A percentile compares a stretch with the other conserved stretches of the same genome.
Evolutionary conservation across 306 rosid genomes (phyloP).

Genomic region (Vigna unguiculata): DNA sequence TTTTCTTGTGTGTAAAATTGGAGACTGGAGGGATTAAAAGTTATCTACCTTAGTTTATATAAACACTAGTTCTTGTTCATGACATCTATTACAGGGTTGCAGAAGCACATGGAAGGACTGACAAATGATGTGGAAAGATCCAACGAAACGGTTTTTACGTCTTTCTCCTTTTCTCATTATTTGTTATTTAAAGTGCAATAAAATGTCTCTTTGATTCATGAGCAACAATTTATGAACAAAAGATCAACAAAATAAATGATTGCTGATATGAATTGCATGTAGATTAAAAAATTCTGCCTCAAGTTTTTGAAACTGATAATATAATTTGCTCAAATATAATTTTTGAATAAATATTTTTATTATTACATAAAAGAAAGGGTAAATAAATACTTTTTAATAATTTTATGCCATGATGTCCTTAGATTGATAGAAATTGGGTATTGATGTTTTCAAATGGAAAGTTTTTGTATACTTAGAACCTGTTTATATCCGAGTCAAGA

Average conservation of each 20-base stretch:
- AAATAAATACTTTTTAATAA: too few relatives aligned
- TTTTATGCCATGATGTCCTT: too few relatives aligned
- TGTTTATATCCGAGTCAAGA: too few relatives aligned
- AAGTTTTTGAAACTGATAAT: too few relatives aligned
- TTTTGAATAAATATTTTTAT: neutral
- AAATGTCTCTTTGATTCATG: constrained; percentile 8
- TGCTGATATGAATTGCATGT: neutral
- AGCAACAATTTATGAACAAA: constrained; percentile 2
- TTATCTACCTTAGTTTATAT: too few relatives aligned
- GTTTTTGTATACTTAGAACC: too few relatives aligned
- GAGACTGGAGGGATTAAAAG: too few relatives aligned
- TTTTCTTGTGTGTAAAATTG: too few relatives aligned
- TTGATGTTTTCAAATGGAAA: too few relatives aligned
- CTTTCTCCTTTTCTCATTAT: constrained; percentile 15
- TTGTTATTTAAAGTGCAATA: constrained; percentile 14
- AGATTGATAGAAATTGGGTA: too few relatives aligned
- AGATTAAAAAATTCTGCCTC: neutral
- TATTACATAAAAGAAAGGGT: too few relatives aligned
- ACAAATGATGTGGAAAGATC: constrained; percentile 95
- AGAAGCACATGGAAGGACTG: constrained; percentile 80
- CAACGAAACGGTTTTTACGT: constrained; percentile 74
- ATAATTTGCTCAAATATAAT: too few relatives aligned
- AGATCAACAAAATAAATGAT: neutral
- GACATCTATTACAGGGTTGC: constrained; percentile 63
- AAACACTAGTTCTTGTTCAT: neutral